Evolutionary conservation across 495 filamentous ascomycete genomes (phyloP).

Genomic region (Clohesyomyces aquaticus): DNA sequence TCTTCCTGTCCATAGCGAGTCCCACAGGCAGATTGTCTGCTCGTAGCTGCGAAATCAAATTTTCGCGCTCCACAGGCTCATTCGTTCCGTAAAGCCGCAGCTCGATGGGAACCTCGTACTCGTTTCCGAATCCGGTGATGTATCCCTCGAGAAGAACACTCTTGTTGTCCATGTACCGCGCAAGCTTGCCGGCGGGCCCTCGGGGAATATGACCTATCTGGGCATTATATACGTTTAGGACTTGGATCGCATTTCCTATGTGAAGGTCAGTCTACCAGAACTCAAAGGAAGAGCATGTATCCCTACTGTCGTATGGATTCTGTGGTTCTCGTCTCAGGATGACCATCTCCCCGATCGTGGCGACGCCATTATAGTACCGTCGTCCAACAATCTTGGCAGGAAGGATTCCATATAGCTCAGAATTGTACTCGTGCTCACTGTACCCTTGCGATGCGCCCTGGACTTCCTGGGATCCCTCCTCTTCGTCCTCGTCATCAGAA

Average conservation of each 20-base stretch:
- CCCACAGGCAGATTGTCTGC: slow-evolving; percentile 61
- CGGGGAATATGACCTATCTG: slow-evolving; percentile 84
- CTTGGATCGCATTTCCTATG: slow-evolving; percentile 70
- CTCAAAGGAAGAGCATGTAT: not conserved
- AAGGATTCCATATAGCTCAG: slow-evolving; percentile 42
- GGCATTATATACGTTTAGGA: slow-evolving; percentile 74
- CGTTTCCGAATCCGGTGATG: slow-evolving; percentile 63
- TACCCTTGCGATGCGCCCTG: slow-evolving; percentile 25
- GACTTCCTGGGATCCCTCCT: slow-evolving; percentile 32
- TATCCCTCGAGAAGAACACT: slow-evolving; percentile 66
- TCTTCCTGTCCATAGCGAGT: slow-evolving; percentile 51
- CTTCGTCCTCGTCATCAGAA: slow-evolving; percentile 33
- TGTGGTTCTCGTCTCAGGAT: slow-evolving; percentile 67
- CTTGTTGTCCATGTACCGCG: slow-evolving; percentile 66
- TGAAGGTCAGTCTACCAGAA: slow-evolving; percentile 59
- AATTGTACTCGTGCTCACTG: slow-evolving; percentile 19
- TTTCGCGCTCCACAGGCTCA: slow-evolving; percentile 54
- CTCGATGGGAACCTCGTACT: slow-evolving; percentile 71
- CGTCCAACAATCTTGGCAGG: slow-evolving; percentile 78
- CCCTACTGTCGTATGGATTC: slow-evolving; percentile 54
- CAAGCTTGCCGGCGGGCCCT: slow-evolving; percentile 67
- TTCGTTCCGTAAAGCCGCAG: slow-evolving; percentile 69
- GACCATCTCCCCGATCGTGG: slow-evolving; percentile 73
- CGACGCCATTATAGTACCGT: slow-evolving; percentile 74
- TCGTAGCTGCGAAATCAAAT: slow-evolving; percentile 65